Conservation (phyloP, 148 eudicot genomes). For the Nepenthes mirabilis region DNA sequence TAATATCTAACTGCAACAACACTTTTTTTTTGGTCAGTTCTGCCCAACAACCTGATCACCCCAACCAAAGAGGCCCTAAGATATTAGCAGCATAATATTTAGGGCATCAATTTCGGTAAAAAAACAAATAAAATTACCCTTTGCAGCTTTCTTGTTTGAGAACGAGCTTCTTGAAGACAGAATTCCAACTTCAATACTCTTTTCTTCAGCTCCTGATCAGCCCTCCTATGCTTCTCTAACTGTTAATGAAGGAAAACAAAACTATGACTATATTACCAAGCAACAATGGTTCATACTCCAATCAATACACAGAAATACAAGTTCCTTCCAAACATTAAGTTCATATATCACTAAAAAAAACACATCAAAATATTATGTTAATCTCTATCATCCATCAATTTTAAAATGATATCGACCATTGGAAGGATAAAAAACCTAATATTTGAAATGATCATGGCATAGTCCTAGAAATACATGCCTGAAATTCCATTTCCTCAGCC, state of each 20-base stretch:
- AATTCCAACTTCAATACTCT: constrained; percentile 84
- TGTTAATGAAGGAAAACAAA: constrained; percentile 8
- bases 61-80: neutral
- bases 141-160: constrained; percentile 88
- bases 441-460: neutral
- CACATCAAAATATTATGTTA: too few species aligned
- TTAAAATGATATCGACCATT: too few species aligned
- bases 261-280: neutral
- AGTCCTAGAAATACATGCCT: constrained; percentile 25
- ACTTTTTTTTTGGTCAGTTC: too few species aligned
- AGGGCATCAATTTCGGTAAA: neutral
- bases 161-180: constrained; percentile 93
- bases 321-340: too few species aligned
- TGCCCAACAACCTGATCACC: too few species aligned
- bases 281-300: neutral
- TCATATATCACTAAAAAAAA: too few species aligned
- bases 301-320: neutral
- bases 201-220: constrained; percentile 84
- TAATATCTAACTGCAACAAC: too few species aligned
- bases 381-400: too few species aligned
- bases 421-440: neutral
- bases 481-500: constrained; percentile 72
- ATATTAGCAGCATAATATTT: neutral
- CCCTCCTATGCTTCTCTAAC: constrained; percentile 76
- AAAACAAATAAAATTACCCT: constrained; percentile 30